A percentile compares a stretch with the other conserved stretches of the same genome.
Evolutionary conservation across 2,329 filamentous ascomycete genomes (phyloP).

Genomic region (Pseudogymnoascus sp.): DNA sequence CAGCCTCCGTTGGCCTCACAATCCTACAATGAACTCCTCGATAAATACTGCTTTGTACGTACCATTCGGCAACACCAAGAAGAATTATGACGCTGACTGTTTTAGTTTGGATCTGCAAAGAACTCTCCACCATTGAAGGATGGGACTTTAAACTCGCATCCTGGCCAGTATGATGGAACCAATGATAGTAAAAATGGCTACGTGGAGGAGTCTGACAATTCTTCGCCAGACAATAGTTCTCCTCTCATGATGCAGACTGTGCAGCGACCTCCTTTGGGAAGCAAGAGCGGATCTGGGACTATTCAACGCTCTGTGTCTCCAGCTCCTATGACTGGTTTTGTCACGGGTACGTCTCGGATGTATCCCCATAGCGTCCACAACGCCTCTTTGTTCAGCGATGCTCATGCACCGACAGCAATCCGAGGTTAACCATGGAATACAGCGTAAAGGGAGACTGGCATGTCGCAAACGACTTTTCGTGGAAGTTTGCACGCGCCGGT

Average conservation of each 20-base stretch:
- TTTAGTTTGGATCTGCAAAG: conserved; percentile 57
- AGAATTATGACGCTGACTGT: conserved; percentile 35
- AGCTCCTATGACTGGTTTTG: conserved; percentile 39
- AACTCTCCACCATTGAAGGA: conserved; percentile 45
- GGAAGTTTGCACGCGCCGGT: not conserved
- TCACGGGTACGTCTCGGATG: conserved; percentile 39
- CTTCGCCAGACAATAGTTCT: conserved; percentile 18
- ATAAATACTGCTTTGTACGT: conserved; percentile 99
- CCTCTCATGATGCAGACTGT: conserved; percentile 22
- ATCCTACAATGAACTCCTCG: conserved; percentile 92
- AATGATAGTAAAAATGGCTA: conserved; percentile 29
- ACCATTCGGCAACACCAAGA: conserved; percentile 34
- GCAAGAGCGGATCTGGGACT: conserved; percentile 28
- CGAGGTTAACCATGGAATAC: conserved; percentile 21
- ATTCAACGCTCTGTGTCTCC: conserved; percentile 35
- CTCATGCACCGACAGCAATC: conserved; percentile 31
- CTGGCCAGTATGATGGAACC: conserved; percentile 38
- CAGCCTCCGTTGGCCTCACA: conserved; percentile 72
- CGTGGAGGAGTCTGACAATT: conserved; percentile 22
- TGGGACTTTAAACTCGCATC: conserved; percentile 33
- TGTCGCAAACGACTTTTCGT: not conserved
- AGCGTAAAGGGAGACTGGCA: not conserved
- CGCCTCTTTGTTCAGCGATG: conserved; percentile 29
- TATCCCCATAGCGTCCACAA: conserved; percentile 28
- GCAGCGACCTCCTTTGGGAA: conserved; percentile 30